phyloP scores from a whole-genome alignment of 805 yeast genomes.

The Pichia occidentalis region DNA sequence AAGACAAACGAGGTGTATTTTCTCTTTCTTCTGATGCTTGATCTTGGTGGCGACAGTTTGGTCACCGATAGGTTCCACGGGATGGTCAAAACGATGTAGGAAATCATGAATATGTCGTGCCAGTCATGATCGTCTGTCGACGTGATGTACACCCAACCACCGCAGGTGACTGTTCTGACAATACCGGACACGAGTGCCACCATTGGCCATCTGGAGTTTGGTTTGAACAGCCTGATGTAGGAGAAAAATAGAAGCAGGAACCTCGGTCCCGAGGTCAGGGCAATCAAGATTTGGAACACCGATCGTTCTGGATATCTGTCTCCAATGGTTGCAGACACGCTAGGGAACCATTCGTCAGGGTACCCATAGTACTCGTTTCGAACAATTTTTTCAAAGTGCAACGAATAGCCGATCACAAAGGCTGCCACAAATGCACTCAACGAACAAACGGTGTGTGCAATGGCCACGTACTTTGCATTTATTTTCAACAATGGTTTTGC shows the following conservation, averaged over 20 bases:
- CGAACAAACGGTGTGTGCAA: conserved; percentile 69
- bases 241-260: conserved; percentile 55
- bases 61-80: conserved; percentile 82
- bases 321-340: conserved; percentile 95
- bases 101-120: conserved; percentile 93
- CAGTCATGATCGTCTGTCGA: conserved; percentile 95
- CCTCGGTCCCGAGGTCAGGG: conserved; percentile 89
- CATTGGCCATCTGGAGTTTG: conserved; percentile 32
- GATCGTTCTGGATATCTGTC: conserved; percentile 96
- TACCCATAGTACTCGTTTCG: conserved; percentile 80
- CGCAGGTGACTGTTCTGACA: conserved; percentile 88
- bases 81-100: conserved; percentile 78
- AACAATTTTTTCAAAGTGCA: conserved; percentile 87
- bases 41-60: conserved; percentile 38
- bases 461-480: conserved; percentile 62
- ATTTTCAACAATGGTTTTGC: conserved; percentile 28
- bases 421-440: conserved; percentile 71
- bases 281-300: conserved; percentile 83
- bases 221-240: conserved; percentile 40
- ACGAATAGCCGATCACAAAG: conserved; percentile 59
- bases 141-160: conserved; percentile 98
- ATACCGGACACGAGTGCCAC: conserved; percentile 57
- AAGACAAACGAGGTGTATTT: conserved; percentile 50
- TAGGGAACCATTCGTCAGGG: conserved; percentile 98
- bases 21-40: conserved; percentile 46